Evolutionary conservation across 176 grass and related monocot species (phyloP).

Genomic region (Sorghum bicolor): DNA sequence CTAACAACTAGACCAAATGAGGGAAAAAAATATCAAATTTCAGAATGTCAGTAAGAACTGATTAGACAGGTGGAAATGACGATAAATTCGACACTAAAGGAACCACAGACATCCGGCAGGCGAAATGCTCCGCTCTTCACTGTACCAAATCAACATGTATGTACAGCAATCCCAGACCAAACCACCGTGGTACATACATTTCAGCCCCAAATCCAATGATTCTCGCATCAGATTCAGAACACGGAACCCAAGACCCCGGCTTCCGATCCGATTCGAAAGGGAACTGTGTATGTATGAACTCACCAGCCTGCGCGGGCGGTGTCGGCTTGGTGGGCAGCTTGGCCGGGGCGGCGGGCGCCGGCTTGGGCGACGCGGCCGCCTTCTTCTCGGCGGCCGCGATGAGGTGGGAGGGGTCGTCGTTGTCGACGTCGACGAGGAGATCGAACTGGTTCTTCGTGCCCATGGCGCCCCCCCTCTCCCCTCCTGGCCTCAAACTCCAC

Average conservation of each 20-base stretch:
- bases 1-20: not conserved
- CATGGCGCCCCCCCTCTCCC: conserved; percentile 28
- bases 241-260: not conserved
- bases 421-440: conserved; percentile 78
- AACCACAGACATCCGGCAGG: not conserved
- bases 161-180: not conserved
- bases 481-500: not conserved
- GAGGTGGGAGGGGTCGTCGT: conserved; percentile 60
- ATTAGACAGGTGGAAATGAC: not conserved
- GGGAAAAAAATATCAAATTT: not conserved
- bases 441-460: conserved; percentile 64
- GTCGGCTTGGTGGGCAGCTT: conserved; percentile 63
- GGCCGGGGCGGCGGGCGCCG: conserved; percentile 13
- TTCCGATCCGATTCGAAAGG: not conserved
- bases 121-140: not conserved
- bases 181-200: not conserved
- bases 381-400: conserved; percentile 63
- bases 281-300: conserved; percentile 1
- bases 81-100: not conserved
- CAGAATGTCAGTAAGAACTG: not conserved
- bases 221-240: not conserved
- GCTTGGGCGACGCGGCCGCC: conserved; percentile 36
- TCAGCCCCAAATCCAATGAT: not conserved
- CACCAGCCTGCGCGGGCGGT: conserved; percentile 72
- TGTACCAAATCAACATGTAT: not conserved